phyloP scores from a whole-genome alignment of 139 green algal genomes.

The Astrephomene gubernaculifera region DNA sequence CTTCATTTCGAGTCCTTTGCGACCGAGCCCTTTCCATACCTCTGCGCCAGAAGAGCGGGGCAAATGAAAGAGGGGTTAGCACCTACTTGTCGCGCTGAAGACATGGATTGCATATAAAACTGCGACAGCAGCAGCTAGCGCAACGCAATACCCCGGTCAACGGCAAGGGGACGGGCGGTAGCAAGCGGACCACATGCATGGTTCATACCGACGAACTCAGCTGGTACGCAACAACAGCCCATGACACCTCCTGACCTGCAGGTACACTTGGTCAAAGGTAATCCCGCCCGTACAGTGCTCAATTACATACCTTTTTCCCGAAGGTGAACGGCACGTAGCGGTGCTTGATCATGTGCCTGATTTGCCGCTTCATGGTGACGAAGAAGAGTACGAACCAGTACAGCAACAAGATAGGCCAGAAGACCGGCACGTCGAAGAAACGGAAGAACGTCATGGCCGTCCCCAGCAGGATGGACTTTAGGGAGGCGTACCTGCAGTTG shows the following conservation, averaged over 20 bases:
- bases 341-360: slow-evolving; percentile 94
- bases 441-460: slow-evolving; percentile 95
- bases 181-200: too few relatives aligned
- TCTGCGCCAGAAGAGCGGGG: slow-evolving; percentile 4
- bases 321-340: slow-evolving; percentile 57
- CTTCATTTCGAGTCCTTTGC: slow-evolving; percentile 41
- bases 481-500: slow-evolving; percentile 77
- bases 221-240: too few relatives aligned
- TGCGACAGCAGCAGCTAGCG: too few relatives aligned
- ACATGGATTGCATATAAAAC: too few relatives aligned
- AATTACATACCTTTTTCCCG: slow-evolving; percentile 59
- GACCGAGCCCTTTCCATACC: slow-evolving; percentile 28
- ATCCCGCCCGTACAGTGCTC: background rate
- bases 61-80: too few relatives aligned
- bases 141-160: too few relatives aligned
- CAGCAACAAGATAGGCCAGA: slow-evolving; percentile 98
- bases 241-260: too few relatives aligned
- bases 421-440: slow-evolving; percentile 98
- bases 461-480: slow-evolving; percentile 87
- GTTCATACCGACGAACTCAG: too few relatives aligned
- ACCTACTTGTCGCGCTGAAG: too few relatives aligned
- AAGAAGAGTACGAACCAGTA: slow-evolving; percentile 96
- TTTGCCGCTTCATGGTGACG: slow-evolving; percentile 99
- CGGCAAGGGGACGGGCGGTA: too few relatives aligned
- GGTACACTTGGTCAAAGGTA: background rate